Conservation (phyloP, 1,139 yeast species). For the Saccharomyces hybrid region DNA sequence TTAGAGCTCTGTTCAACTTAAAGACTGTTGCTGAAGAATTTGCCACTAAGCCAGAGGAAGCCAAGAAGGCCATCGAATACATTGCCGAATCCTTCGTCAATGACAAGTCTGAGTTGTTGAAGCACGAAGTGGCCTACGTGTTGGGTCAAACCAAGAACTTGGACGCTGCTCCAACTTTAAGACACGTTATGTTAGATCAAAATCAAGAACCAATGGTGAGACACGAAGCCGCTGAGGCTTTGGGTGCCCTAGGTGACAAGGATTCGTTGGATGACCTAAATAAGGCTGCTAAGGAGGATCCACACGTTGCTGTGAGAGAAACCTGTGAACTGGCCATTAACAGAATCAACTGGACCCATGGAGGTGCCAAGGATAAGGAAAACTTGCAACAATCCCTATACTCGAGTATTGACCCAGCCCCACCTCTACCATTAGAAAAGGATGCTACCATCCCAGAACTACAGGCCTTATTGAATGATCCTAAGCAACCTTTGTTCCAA, state of each 20-base stretch:
- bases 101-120: constrained; percentile 73
- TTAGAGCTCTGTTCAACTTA: constrained; percentile 86
- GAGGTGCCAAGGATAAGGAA: constrained; percentile 57
- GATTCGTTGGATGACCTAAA: constrained; percentile 64
- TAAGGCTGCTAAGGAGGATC: constrained; percentile 62
- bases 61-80: constrained; percentile 65
- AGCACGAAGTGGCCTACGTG: constrained; percentile 98
- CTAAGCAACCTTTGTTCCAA: constrained; percentile 71
- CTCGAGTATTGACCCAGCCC: constrained; percentile 95
- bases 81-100: constrained; percentile 76
- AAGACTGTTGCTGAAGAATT: constrained; percentile 72
- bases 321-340: constrained; percentile 97
- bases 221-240: constrained; percentile 98
- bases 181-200: constrained; percentile 58
- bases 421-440: constrained; percentile 71
- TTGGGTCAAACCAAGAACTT: constrained; percentile 89
- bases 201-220: constrained; percentile 92
- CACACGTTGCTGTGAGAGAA: constrained; percentile 82
- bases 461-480: constrained; percentile 65
- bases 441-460: constrained; percentile 57
- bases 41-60: constrained; percentile 42
- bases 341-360: constrained; percentile 86
- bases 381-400: constrained; percentile 67
- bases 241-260: constrained; percentile 88
- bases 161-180: constrained; percentile 65